phyloP scores from a whole-genome alignment of 2,329 filamentous ascomycete species.

The Sclerotinia nivalis region DNA sequence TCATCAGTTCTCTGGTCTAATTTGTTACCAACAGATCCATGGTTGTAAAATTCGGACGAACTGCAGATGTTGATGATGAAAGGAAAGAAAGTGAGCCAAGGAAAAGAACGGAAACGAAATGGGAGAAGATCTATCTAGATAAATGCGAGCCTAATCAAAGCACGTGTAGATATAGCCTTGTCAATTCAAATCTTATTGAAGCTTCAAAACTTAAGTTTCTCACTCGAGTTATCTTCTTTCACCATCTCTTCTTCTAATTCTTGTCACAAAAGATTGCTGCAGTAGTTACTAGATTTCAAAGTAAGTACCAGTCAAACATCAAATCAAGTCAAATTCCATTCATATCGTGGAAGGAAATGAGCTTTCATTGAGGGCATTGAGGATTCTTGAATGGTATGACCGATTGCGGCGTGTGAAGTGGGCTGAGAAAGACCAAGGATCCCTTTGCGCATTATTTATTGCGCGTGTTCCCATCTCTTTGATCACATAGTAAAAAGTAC shows the following conservation, averaged over 20 bases:
- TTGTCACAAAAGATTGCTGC: background rate
- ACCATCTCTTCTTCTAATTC: background rate
- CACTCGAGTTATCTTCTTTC: background rate
- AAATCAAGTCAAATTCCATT: background rate
- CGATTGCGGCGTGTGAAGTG: slow-evolving; percentile 19
- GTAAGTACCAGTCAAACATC: background rate
- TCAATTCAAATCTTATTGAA: background rate
- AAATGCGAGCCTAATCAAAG: slow-evolving; percentile 5
- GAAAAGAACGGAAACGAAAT: background rate
- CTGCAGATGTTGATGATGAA: background rate
- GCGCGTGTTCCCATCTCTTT: slow-evolving; percentile 5
- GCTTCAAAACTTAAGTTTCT: background rate
- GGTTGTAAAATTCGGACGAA: no score
- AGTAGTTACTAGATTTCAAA: background rate
- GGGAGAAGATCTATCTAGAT: background rate
- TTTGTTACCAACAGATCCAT: background rate
- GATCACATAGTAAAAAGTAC: slow-evolving; percentile 2
- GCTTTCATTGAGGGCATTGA: background rate
- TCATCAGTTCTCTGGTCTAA: background rate
- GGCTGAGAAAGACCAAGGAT: slow-evolving; percentile 15
- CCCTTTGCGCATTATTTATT: slow-evolving; percentile 6
- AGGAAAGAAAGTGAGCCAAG: background rate
- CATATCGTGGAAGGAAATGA: background rate
- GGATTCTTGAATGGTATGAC: background rate
- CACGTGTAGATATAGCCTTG: background rate